Percentiles rank a stretch among this genome's conserved stretches.
These are phyloP conservation scores for Pseudocercospora pini-densiflorae DNA, from an alignment of 2,329 filamentous ascomycete genomes.

Conservation along the genomic window DNA sequence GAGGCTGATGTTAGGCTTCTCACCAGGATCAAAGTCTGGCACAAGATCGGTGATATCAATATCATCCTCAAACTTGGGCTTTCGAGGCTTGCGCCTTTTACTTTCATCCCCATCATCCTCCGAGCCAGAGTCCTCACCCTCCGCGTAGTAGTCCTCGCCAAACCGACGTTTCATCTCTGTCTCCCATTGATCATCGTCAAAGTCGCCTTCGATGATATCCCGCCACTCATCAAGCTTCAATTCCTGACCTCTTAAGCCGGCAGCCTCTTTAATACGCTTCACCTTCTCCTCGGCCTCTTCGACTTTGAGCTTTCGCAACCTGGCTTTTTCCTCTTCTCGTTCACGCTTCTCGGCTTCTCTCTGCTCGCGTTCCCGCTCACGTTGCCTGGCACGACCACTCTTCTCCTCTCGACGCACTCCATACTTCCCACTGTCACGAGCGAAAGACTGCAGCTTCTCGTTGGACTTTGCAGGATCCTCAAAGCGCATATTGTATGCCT, in stretches of 20 bases:
- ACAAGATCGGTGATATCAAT: constrained; percentile 95
- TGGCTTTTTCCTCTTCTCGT: constrained; percentile 78
- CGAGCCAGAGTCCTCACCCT: constrained; percentile 59
- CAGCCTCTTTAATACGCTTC: constrained; percentile 84
- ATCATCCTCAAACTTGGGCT: constrained; percentile 93
- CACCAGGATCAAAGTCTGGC: constrained; percentile 76
- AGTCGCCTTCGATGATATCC: constrained; percentile 82
- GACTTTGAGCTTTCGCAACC: constrained; percentile 83
- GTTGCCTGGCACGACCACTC: constrained; percentile 74
- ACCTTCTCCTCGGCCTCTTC: constrained; percentile 90
- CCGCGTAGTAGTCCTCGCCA: constrained; percentile 87
- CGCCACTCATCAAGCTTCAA: constrained; percentile 81
- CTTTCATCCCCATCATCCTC: constrained; percentile 45
- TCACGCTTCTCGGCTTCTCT: constrained; percentile 78
- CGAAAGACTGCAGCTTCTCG: constrained; percentile 84
- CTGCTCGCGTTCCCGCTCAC: constrained; percentile 76
- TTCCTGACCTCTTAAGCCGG: constrained; percentile 71
- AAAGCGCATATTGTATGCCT: constrained; percentile 94
- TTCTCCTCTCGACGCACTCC: constrained; percentile 90
- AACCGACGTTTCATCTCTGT: constrained; percentile 87
- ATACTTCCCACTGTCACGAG: constrained; percentile 81
- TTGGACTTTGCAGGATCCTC: constrained; percentile 90
- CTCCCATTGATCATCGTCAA: constrained; percentile 90
- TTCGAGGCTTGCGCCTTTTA: constrained; percentile 70
- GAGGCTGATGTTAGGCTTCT: constrained; percentile 59